Percentiles rank a stretch among this genome's conserved stretches.
phyloP scores from a whole-genome alignment of 805 yeast genomes.

The Huiozyma sinensis region DNA sequence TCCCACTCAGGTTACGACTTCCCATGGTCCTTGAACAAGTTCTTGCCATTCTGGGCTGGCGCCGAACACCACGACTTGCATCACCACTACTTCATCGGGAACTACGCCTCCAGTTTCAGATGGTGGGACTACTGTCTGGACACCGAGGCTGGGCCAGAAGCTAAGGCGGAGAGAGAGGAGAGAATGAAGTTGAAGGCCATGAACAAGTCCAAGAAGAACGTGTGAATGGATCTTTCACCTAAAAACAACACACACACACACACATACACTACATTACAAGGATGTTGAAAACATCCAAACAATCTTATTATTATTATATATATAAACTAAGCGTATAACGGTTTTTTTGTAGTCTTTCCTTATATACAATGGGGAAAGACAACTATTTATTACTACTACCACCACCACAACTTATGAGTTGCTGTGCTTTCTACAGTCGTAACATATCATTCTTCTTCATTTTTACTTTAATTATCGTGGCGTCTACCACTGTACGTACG shows the following conservation, averaged over 20 bases:
- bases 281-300: neutral
- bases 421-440: no score
- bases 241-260: neutral
- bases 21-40: conserved; percentile 90
- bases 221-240: neutral
- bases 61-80: conserved; percentile 98
- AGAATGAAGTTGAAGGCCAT: conserved; percentile 47
- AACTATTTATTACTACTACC: no score
- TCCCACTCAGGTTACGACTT: conserved; percentile 97
- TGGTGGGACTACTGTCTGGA: conserved; percentile 87
- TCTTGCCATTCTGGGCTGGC: conserved; percentile 96
- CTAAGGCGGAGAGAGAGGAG: conserved; percentile 62
- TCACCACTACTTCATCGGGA: conserved; percentile 91
- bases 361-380: no score
- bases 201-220: conserved; percentile 16
- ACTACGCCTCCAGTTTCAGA: conserved; percentile 89
- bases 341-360: no score
- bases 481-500: no score
- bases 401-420: no score
- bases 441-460: neutral
- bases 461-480: neutral
- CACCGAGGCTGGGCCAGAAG: conserved; percentile 85
- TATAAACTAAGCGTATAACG: no score
- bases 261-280: neutral
- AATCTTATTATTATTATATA: neutral